Conservation (phyloP, 78 protist genomes). For the Emiliania huxleyi region DNA sequence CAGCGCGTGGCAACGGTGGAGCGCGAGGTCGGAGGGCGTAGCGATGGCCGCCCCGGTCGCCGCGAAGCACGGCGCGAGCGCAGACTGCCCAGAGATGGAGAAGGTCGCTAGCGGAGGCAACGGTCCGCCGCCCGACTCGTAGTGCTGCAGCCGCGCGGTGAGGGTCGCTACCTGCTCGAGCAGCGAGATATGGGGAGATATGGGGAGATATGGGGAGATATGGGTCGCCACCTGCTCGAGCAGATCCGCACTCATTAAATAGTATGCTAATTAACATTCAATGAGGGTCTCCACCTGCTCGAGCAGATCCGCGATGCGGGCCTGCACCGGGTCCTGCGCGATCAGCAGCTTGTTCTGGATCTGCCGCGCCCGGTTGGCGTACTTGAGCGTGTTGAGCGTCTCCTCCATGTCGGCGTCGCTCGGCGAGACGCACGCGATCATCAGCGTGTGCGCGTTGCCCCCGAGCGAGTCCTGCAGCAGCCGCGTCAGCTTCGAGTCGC, state of each 20-base stretch:
- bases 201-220: too few species aligned
- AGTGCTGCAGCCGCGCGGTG: background rate
- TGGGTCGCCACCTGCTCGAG: too few species aligned
- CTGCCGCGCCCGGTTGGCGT: constrained; percentile 18
- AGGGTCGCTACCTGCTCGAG: background rate
- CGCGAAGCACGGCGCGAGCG: too few species aligned
- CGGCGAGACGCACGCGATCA: constrained; percentile 52
- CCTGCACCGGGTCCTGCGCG: background rate
- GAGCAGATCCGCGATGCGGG: background rate
- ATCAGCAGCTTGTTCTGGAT: background rate
- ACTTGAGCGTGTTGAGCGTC: constrained; percentile 44
- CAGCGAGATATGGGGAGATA: too few species aligned
- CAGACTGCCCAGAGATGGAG: too few species aligned
- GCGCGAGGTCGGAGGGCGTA: background rate
- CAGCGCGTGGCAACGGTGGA: background rate
- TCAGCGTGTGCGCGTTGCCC: constrained; percentile 43
- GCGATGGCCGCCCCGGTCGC: background rate
- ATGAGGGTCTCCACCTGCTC: background rate
- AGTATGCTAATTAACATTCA: too few species aligned
- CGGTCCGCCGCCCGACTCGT: background rate
- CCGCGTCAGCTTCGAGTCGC: constrained; percentile 71
- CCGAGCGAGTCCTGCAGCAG: constrained; percentile 46
- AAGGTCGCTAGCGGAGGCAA: background rate
- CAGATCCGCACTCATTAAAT: too few species aligned
- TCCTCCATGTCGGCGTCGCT: constrained; percentile 30